Evolutionary conservation across 331 rosid genomes (phyloP).

Genomic region (Cucumis variabilis): DNA sequence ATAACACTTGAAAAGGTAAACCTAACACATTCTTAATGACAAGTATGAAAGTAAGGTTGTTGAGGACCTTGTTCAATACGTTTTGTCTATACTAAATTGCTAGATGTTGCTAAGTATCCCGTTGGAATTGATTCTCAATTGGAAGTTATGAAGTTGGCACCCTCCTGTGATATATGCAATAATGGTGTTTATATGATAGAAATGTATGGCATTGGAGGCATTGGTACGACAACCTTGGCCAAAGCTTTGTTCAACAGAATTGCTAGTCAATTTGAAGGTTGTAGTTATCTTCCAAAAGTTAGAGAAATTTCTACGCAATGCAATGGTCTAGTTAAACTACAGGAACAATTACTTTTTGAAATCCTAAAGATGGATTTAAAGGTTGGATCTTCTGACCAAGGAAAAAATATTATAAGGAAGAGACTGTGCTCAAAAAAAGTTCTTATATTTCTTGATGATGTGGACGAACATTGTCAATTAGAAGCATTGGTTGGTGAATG

Average conservation of each 20-base stretch:
- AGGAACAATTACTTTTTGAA: background rate
- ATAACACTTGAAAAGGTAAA: no score
- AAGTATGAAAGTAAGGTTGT: background rate
- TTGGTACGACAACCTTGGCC: background rate
- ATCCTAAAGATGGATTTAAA: background rate
- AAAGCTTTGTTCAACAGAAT: background rate
- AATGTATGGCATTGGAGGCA: slow-evolving; percentile 4
- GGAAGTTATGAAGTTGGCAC: background rate
- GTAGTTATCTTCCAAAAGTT: background rate
- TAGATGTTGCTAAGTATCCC: background rate
- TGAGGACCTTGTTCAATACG: background rate
- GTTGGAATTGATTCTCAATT: background rate
- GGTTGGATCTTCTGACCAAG: background rate
- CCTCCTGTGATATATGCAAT: no score
- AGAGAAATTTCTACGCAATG: background rate
- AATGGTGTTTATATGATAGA: background rate
- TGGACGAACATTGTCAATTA: background rate
- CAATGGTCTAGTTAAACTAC: background rate
- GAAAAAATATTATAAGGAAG: background rate
- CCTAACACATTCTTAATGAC: background rate
- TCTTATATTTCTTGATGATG: background rate
- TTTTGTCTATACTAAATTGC: background rate
- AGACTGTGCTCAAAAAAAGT: background rate
- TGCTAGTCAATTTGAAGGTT: background rate
- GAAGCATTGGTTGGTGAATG: background rate